Evolutionary conservation across 163 green algal genomes (phyloP).

Genomic region (Scenedesmus sp.): DNA sequence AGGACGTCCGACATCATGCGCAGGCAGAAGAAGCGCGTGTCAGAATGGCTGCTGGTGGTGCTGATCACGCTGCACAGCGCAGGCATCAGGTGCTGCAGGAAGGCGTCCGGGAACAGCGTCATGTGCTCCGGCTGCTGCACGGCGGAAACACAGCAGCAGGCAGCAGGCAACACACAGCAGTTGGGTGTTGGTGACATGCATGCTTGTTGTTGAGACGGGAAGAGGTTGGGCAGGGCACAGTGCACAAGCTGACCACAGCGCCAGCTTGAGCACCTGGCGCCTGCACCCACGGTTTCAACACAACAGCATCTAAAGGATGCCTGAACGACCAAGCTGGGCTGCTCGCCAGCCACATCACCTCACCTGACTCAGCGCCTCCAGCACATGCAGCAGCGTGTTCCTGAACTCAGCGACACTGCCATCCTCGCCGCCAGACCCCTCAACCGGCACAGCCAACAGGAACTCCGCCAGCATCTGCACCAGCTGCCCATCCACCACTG

Average conservation of each 20-base stretch:
- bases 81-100: constrained; percentile 56
- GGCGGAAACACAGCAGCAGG: neutral
- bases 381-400: constrained; percentile 71
- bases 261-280: too few species aligned
- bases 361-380: constrained; percentile 73
- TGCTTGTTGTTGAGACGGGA: too few species aligned
- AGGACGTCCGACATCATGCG: constrained; percentile 87
- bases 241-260: too few species aligned
- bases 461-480: constrained; percentile 66
- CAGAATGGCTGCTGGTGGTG: constrained; percentile 55
- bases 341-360: neutral
- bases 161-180: neutral
- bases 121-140: constrained; percentile 74
- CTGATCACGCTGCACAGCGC: constrained; percentile 70
- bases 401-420: constrained; percentile 66
- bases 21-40: constrained; percentile 90
- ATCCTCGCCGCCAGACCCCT: neutral
- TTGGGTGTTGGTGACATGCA: neutral
- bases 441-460: constrained; percentile 41
- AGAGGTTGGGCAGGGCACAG: neutral
- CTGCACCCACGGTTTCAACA: too few species aligned
- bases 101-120: constrained; percentile 60
- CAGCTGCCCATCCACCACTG: constrained; percentile 53
- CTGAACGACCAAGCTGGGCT: neutral
- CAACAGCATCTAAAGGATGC: too few species aligned